Conservation (phyloP, 2,329 filamentous ascomycete genomes). For the Byssothecium circinans region DNA sequence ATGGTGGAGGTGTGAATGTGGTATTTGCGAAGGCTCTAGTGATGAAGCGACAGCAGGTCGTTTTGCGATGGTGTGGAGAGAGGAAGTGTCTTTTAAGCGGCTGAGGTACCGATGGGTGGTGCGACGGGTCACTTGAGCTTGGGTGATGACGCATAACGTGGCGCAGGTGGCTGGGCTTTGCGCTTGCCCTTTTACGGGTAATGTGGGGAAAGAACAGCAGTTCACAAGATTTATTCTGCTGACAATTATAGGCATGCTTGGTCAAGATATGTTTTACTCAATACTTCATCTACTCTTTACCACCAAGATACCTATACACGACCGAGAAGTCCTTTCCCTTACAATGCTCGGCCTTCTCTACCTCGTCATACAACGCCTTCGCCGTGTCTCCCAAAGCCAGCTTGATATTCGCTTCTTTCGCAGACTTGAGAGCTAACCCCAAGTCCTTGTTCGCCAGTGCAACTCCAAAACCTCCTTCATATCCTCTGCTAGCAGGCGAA, state of each 20-base stretch:
- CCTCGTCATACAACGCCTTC: constrained; percentile 50
- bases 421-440: constrained; percentile 52
- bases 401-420: constrained; percentile 48
- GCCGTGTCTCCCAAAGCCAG: constrained; percentile 51
- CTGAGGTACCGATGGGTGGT: too few species aligned
- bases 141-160: neutral
- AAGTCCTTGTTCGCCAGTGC: constrained; percentile 54
- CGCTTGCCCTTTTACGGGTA: neutral
- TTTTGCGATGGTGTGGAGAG: neutral
- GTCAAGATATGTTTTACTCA: too few species aligned
- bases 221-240: too few species aligned
- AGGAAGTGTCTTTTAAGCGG: neutral
- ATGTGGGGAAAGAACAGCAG: too few species aligned
- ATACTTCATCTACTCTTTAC: constrained; percentile 42
- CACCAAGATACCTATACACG: constrained; percentile 53
- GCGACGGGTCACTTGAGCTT: neutral
- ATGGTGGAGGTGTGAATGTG: constrained; percentile 43
- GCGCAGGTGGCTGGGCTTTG: neutral
- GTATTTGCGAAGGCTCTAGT: neutral
- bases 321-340: constrained; percentile 56
- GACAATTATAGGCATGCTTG: too few species aligned
- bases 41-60: neutral
- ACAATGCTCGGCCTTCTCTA: constrained; percentile 47
- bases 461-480: constrained; percentile 55
- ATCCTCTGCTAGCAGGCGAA: constrained; percentile 75